Conservation (phyloP, 208 protist genomes). For the Leishmania guyanensis region DNA sequence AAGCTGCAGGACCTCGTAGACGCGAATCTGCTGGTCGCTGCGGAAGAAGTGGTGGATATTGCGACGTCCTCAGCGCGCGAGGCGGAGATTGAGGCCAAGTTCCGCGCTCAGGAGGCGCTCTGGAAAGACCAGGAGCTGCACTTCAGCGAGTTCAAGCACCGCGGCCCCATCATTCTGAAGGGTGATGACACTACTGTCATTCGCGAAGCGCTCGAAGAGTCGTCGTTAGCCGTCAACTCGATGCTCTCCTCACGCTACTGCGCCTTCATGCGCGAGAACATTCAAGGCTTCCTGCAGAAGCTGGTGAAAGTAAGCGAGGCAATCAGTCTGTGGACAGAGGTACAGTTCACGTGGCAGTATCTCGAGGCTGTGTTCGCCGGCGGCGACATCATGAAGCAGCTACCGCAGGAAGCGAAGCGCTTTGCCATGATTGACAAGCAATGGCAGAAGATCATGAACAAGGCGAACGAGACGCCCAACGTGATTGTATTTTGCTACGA, state of each 20-base stretch:
- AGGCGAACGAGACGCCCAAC: constrained; percentile 94
- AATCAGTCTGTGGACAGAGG: constrained; percentile 92
- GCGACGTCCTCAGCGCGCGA: constrained; percentile 94
- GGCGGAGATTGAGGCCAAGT: constrained; percentile 95
- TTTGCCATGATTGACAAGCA: constrained; percentile 97
- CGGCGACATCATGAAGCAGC: constrained; percentile 97
- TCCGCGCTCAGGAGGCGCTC: constrained; percentile 86
- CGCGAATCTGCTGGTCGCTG: constrained; percentile 81
- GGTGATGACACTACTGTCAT: constrained; percentile 89
- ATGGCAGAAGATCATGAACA: constrained; percentile 97
- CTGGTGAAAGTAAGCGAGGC: constrained; percentile 93
- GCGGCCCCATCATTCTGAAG: constrained; percentile 94
- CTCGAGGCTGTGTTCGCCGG: constrained; percentile 97
- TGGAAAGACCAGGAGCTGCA: constrained; percentile 95
- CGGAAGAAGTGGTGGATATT: constrained; percentile 97
- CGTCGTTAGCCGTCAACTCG: constrained; percentile 93
- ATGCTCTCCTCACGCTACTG: constrained; percentile 95
- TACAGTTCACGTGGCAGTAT: constrained; percentile 97
- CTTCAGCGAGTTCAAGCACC: constrained; percentile 95
- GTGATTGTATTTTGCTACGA: constrained; percentile 96
- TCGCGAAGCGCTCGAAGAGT: constrained; percentile 95
- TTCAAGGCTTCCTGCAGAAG: constrained; percentile 91
- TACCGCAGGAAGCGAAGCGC: constrained; percentile 96
- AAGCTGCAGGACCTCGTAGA: constrained; percentile 95
- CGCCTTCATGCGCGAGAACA: constrained; percentile 93